Evolutionary conservation across 2,329 filamentous ascomycete species (phyloP), one percentile per base, ranked within the genome.

Genomic region (Colletotrichum chrysophilum): DNA sequence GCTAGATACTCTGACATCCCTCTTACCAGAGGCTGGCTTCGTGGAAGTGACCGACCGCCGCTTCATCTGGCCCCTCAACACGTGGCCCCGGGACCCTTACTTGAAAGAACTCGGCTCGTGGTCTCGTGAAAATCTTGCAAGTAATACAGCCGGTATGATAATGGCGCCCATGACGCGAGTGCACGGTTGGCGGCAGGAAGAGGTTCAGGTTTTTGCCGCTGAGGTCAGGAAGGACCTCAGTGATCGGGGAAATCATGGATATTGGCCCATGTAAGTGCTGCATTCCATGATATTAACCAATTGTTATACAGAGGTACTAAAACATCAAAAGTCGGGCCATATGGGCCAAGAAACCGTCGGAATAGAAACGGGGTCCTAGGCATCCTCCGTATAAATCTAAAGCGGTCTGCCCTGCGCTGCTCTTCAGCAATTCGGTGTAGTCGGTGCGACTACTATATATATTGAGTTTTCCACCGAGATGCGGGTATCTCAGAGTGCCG

Each of bases 111-210:
- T 82, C 28, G 81, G 81, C 7, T 67, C 67, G 14, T 84, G 83
- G 79, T 65, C 79, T 13, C 71, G 79, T 16, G 80, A 82, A 36
- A 84, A 84, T 60, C 79, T 84, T 16, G 55, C 72, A 61, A 77
- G 72, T 38, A 84, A 83, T 7, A 79, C 82, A 26, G 83, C 85
- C 74, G 80, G 81, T 7, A 83, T 85, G 66, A 80, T 79, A 16
- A 79, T 85, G 71, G 84, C 83, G 12, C 77, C 84, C 16, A 82
- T 85, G 71, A 86, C 85, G 5, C 80, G 83, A 3, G 81, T 80
- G 43, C 78, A 85, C 14, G 82, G 81, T 14, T 86, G 84, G 84
- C 80, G 62, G 26, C 68, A 78, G n/a, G 81, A 83, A 26, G 80
- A 85, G 65, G 79, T 80, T 48, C 62, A 70, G 36, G 72, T 78